phyloP scores from a whole-genome alignment of 2,329 filamentous ascomycete genomes.

The Aspergillus aculeatus region DNA sequence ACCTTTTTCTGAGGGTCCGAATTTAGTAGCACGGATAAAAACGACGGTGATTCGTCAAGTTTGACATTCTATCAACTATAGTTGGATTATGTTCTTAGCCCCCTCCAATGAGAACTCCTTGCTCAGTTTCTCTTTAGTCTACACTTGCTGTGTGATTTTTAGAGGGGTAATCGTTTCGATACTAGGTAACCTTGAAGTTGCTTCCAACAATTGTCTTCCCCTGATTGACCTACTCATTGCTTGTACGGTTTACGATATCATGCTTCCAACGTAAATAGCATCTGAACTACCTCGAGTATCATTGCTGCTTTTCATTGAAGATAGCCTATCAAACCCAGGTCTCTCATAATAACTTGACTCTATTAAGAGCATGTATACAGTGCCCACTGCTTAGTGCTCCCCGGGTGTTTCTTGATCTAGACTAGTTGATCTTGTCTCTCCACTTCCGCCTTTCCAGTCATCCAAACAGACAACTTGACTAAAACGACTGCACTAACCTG shows the following conservation, averaged over 20 bases:
- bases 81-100: neutral
- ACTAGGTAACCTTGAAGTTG: neutral
- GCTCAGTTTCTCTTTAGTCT: neutral
- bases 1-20: neutral
- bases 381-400: neutral
- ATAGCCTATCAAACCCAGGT: no score
- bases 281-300: neutral
- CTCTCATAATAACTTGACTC: neutral
- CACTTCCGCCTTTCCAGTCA: conserved; percentile 1
- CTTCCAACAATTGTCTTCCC: no score
- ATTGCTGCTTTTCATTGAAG: neutral
- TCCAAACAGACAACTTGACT: conserved; percentile 4
- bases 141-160: neutral
- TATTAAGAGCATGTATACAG: neutral
- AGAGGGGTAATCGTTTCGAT: neutral
- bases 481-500: neutral
- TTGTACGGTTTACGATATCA: no score
- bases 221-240: no score
- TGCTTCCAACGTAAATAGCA: no score
- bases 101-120: neutral
- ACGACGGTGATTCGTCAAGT: neutral
- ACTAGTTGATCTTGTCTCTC: conserved; percentile 6
- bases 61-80: neutral
- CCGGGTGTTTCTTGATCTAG: neutral
- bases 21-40: neutral